These are phyloP conservation scores for Globisporangium cystogenes DNA, from an alignment of 352 stramenopile species.

Conservation along the genomic window DNA sequence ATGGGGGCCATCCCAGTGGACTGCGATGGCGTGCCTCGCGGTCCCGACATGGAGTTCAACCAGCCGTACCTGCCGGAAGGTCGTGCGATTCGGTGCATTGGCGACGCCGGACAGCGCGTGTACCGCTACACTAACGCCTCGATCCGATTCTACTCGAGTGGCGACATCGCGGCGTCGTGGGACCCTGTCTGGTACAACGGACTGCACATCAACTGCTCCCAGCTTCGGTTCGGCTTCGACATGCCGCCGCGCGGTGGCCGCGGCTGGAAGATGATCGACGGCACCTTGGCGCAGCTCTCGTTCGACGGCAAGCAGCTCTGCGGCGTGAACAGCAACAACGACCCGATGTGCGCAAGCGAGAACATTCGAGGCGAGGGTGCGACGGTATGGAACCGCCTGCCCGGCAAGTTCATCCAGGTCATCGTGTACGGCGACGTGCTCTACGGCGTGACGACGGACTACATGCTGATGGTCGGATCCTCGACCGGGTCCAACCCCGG, in stretches of 20 bases:
- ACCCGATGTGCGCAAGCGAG: constrained; percentile 20
- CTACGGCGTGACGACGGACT: constrained; percentile 13
- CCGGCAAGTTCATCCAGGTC: constrained; percentile 18
- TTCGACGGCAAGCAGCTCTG: constrained; percentile 25
- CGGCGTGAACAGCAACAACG: constrained; percentile 15
- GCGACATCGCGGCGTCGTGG: constrained; percentile 18
- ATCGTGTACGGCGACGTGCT: constrained; percentile 22
- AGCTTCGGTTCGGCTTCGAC: constrained; percentile 1
- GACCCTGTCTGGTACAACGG: constrained; percentile 8
- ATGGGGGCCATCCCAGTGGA: not conserved
- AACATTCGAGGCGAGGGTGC: constrained; percentile 13
- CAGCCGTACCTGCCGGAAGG: not conserved
- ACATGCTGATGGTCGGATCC: constrained; percentile 10
- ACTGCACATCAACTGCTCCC: constrained; percentile 6
- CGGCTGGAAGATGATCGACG: constrained; percentile 15
- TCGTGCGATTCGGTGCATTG: not conserved
- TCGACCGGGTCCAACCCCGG: constrained; percentile 1
- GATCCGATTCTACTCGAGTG: constrained; percentile 15
- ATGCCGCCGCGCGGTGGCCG: not conserved
- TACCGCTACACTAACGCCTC: constrained; percentile 13
- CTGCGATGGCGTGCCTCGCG: not conserved
- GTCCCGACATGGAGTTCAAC: constrained; percentile 1
- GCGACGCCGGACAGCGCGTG: not conserved
- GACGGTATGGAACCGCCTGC: constrained; percentile 17
- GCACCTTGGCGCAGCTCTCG: constrained; percentile 19